Evolutionary conservation across 495 filamentous ascomycete species (phyloP).

Genomic region (Aspergillus saccharolyticus): DNA sequence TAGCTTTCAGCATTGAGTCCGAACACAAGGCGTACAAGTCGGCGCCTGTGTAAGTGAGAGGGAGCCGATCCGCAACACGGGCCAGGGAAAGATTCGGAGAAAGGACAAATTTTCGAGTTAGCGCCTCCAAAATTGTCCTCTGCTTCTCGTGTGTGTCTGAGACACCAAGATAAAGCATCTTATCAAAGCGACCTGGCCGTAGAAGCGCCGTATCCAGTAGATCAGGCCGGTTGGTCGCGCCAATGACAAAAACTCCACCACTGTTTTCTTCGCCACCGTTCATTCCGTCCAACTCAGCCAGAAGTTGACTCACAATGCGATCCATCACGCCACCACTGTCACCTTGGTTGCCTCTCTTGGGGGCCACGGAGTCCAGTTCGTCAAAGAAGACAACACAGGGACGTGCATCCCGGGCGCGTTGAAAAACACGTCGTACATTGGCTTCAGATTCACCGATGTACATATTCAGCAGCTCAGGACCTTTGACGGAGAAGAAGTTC

Average conservation of each 20-base stretch:
- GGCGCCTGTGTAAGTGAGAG: slow-evolving; percentile 95
- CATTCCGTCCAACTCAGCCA: slow-evolving; percentile 97
- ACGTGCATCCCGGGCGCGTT: slow-evolving; percentile 87
- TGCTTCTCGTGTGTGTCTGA: slow-evolving; percentile 97
- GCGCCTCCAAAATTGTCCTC: slow-evolving; percentile 84
- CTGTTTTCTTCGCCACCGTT: slow-evolving; percentile 80
- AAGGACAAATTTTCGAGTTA: slow-evolving; percentile 91
- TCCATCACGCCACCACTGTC: slow-evolving; percentile 99
- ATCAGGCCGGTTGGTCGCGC: slow-evolving; percentile 93
- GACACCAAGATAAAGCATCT: slow-evolving; percentile 97
- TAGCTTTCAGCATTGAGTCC: slow-evolving; percentile 97
- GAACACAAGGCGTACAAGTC: slow-evolving; percentile 96
- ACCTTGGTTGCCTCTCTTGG: slow-evolving; percentile 95
- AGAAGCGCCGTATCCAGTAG: slow-evolving; percentile 87
- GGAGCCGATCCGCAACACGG: slow-evolving; percentile 68
- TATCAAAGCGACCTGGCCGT: slow-evolving; percentile 91
- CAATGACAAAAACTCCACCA: slow-evolving; percentile 94
- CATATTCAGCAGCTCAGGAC: slow-evolving; percentile 96
- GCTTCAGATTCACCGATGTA: slow-evolving; percentile 99
- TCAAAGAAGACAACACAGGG: slow-evolving; percentile 99
- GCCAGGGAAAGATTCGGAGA: slow-evolving; percentile 68
- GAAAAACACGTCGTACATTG: slow-evolving; percentile 93
- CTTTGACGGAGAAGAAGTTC: slow-evolving; percentile 99
- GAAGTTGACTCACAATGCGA: slow-evolving; percentile 89
- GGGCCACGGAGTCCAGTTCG: slow-evolving; percentile 93